Evolutionary conservation across 192 early-diverging fungal genomes (phyloP), one percentile per base, ranked within the genome.

Genomic region (Jimgerdemannia flammicorona): DNA sequence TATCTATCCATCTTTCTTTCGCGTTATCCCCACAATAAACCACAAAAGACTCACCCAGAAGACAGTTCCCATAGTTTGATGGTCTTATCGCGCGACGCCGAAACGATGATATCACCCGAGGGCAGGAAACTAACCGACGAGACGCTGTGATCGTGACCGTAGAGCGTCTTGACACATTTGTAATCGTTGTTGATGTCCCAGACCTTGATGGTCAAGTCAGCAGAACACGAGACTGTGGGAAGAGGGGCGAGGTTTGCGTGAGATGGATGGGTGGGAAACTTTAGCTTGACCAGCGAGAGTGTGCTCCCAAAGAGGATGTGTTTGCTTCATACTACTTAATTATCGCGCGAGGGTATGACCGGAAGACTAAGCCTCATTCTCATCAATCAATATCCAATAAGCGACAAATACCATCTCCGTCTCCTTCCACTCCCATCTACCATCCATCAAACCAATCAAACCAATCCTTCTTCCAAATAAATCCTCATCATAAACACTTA

Each of bases 131-230:
- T 69, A 9, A 97, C 91, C 11, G 90, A 90, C 2, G 95, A 97
- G 6, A 99, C 93, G 76, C 89, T 93, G 80, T 99, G 95, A 81
- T 97, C 96, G 74, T 99, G 97, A 43, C 96, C 97, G 75, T 91
- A 87, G 49, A 99, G 78, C 4, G 97, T 98, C 29, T 88, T 87
- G 49, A 93, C 85, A 79, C 95, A 96, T 75, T 89, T 87, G 76
- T 95, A 93, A 69, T 93, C 86, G 70, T 92, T 87, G 42, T 90
- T 83, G n/a, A 91, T 76, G 78, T 97, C 95, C 97, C 97, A 99
- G 18, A 98, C 77, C 59, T 97, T 94, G 80, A 98, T 89, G 8
- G 93, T 91, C 70, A 99, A 81, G 84, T 99, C 97, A 20, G 92
- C 91, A 4, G 97, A 97, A 2, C 67, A 68, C 19, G 67, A 68